Conservation (phyloP, 2,329 filamentous ascomycete species). For the Trichoderma sp. region DNA sequence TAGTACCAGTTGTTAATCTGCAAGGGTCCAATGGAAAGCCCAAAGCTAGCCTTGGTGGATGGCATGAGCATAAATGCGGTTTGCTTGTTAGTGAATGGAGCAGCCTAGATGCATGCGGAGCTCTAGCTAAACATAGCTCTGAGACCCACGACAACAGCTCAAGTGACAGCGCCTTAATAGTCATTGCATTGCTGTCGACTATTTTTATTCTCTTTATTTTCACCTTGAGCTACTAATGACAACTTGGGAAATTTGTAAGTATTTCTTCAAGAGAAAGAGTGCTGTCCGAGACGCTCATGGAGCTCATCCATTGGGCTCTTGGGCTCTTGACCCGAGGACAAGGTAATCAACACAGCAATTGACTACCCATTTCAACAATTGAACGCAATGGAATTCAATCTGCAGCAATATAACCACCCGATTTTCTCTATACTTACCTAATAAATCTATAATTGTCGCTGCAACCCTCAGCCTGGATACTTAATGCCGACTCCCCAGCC, state of each 20-base stretch:
- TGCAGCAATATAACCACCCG: neutral
- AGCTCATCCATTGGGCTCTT: neutral
- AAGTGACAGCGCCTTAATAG: neutral
- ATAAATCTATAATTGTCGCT: neutral
- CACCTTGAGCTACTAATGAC: neutral
- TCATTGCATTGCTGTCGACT: neutral
- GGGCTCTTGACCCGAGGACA: neutral
- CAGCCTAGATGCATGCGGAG: neutral
- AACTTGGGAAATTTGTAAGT: neutral
- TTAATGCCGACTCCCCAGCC: slow-evolving; percentile 10
- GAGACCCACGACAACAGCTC: neutral
- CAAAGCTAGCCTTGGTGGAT: neutral
- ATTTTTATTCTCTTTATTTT: neutral
- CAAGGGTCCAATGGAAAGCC: neutral
- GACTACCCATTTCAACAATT: neutral
- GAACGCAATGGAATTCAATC: neutral
- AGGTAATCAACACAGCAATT: neutral
- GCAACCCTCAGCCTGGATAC: neutral
- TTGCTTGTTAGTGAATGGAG: neutral
- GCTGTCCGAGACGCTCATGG: neutral
- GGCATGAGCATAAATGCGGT: neutral
- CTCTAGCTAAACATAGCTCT: neutral
- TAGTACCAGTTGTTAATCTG: neutral
- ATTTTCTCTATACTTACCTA: neutral
- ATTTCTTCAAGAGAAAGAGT: neutral